Conservation (phyloP, 306 rosid genomes). For the Ormosia emarginata region DNA sequence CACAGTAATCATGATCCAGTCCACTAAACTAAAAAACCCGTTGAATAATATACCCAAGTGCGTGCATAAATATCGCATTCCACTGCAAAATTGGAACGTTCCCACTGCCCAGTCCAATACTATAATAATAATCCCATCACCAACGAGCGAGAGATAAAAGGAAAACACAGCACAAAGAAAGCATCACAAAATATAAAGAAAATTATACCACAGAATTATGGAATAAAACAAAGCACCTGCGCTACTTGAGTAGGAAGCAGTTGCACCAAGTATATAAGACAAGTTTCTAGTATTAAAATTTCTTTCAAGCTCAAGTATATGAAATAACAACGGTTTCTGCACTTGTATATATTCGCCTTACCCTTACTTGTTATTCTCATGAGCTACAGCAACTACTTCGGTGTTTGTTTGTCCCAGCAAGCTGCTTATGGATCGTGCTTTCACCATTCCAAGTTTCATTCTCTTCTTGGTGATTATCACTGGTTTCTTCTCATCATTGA, state of each 20-base stretch:
- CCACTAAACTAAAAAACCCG: slow-evolving; percentile 12
- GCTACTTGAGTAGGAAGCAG: slow-evolving; percentile 8
- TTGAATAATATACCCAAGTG: not conserved
- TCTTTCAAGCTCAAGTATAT: not conserved
- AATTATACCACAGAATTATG: not conserved
- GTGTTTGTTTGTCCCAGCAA: slow-evolving; percentile 66
- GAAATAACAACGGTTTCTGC: slow-evolving; percentile 20
- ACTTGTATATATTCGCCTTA: not conserved
- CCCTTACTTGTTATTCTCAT: slow-evolving; percentile 29
- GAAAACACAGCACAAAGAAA: not conserved
- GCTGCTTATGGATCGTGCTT: slow-evolving; percentile 88
- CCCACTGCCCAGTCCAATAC: not conserved
- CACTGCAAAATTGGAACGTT: slow-evolving; percentile 19
- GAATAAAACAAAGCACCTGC: not conserved
- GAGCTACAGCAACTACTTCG: not conserved
- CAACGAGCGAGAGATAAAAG: not conserved
- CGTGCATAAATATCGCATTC: not conserved
- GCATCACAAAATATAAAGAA: not conserved
- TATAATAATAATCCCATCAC: not conserved
- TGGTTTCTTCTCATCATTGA: slow-evolving; percentile 9
- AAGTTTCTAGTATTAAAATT: not conserved
- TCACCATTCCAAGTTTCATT: slow-evolving; percentile 73
- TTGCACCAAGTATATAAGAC: slow-evolving; percentile 25
- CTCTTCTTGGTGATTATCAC: slow-evolving; percentile 25
- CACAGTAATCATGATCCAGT: not conserved